Evolutionary conservation across 768 basidiomycete genomes (phyloP).

Genomic region (Symmetrospora coprosmae): DNA sequence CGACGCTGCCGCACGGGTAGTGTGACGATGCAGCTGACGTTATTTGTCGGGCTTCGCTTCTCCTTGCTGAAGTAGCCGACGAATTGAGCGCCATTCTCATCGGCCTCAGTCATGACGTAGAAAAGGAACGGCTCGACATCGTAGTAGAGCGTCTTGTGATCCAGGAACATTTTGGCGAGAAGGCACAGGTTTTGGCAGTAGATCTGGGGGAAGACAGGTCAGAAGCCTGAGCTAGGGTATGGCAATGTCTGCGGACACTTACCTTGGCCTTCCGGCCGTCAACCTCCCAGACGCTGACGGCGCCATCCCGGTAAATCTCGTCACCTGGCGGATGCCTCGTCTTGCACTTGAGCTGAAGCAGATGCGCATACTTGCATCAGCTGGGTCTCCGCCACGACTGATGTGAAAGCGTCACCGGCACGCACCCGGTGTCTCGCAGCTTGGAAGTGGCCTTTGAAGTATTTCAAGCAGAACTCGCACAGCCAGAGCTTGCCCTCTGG

Average conservation of each 20-base stretch:
- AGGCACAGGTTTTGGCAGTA: slow-evolving; percentile 98
- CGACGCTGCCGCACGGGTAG: slow-evolving; percentile 82
- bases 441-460: slow-evolving; percentile 86
- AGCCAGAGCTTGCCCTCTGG: slow-evolving; percentile 88
- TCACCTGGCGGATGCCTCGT: slow-evolving; percentile 89
- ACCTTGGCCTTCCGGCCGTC: slow-evolving; percentile 97
- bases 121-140: slow-evolving; percentile 98
- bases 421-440: slow-evolving; percentile 70
- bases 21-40: slow-evolving; percentile 99
- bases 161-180: slow-evolving; percentile 95
- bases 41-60: slow-evolving; percentile 88
- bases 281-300: slow-evolving; percentile 85
- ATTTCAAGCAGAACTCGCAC: slow-evolving; percentile 95
- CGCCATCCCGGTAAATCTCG: slow-evolving; percentile 86
- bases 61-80: slow-evolving; percentile 99
- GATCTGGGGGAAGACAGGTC: slow-evolving; percentile 45
- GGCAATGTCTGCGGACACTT: not conserved
- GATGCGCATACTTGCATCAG: not conserved
- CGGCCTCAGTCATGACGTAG: slow-evolving; percentile 83
- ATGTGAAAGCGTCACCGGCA: slow-evolving; percentile 24
- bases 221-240: not conserved
- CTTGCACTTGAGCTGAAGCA: slow-evolving; percentile 75
- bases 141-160: slow-evolving; percentile 96
- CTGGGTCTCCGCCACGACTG: too few species aligned
- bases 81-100: slow-evolving; percentile 79